Percentiles rank a stretch among this genome's conserved stretches.
Evolutionary conservation across 2,329 filamentous ascomycete genomes (phyloP).

Genomic region (Sphaceloma murrayae): DNA sequence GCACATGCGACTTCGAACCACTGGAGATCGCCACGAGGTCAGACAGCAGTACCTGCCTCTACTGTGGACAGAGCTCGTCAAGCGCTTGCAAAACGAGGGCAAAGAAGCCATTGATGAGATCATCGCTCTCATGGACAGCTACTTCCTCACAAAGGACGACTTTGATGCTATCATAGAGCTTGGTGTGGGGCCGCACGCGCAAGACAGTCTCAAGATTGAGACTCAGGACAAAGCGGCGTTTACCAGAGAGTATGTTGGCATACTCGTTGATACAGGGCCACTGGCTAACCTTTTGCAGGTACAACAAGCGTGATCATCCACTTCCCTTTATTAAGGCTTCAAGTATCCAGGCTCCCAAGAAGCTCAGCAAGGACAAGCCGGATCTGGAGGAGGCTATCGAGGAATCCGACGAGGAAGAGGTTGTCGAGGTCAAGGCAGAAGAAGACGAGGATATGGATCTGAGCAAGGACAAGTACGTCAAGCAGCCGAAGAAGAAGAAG

Average conservation of each 20-base stretch:
- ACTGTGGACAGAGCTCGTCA: slow-evolving; percentile 72
- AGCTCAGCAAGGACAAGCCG: slow-evolving; percentile 63
- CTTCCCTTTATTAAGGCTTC: slow-evolving; percentile 94
- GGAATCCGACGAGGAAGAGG: slow-evolving; percentile 61
- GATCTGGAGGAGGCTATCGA: slow-evolving; percentile 95
- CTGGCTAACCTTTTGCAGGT: too few species aligned
- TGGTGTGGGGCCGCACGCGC: slow-evolving; percentile 73
- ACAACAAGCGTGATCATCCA: slow-evolving; percentile 79
- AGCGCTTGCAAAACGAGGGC: slow-evolving; percentile 64
- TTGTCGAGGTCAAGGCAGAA: slow-evolving; percentile 37
- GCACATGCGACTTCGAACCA: slow-evolving; percentile 86
- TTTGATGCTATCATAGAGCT: slow-evolving; percentile 89
- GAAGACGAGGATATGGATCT: slow-evolving; percentile 72
- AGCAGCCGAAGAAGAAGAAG: slow-evolving; percentile 69
- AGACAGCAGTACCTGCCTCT: slow-evolving; percentile 88
- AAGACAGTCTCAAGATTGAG: slow-evolving; percentile 67
- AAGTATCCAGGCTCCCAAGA: slow-evolving; percentile 59
- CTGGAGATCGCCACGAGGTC: slow-evolving; percentile 85
- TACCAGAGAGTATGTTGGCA: slow-evolving; percentile 76
- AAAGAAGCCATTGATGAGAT: slow-evolving; percentile 73
- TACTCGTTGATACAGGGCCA: too few species aligned
- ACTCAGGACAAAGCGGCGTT: slow-evolving; percentile 80
- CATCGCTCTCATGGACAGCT: slow-evolving; percentile 94
- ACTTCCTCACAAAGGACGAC: slow-evolving; percentile 89
- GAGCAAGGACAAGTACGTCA: slow-evolving; percentile 94